A percentile compares a stretch with the other conserved stretches of the same genome.
Evolutionary conservation across 805 yeast species (phyloP).

Genomic region (Candida peoriensis): DNA sequence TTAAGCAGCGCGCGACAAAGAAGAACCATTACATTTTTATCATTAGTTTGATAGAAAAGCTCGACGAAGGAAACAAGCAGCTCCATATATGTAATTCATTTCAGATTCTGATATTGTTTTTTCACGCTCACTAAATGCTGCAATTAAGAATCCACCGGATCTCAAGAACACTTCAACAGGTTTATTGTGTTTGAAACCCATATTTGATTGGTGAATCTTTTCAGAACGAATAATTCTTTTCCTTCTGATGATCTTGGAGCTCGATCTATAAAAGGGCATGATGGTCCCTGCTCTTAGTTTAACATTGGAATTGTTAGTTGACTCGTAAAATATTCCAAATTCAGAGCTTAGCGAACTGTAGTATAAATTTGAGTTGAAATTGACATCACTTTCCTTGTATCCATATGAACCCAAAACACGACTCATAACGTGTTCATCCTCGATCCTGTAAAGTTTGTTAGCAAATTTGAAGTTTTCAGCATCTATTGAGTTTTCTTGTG

Average conservation of each 20-base stretch:
- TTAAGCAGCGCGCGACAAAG: too few species aligned
- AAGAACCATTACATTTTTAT: background rate
- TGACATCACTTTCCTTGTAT: conserved; percentile 14
- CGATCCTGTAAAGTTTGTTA: conserved; percentile 30
- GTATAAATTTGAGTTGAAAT: conserved; percentile 34
- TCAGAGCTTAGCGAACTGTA: conserved; percentile 44
- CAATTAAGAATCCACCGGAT: conserved; percentile 49
- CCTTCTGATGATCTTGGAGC: conserved; percentile 40
- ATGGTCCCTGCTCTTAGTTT: conserved; percentile 43
- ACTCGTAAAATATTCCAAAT: conserved; percentile 42
- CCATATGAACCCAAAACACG: conserved; percentile 44
- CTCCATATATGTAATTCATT: conserved; percentile 41
- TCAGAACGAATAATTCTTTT: conserved; percentile 19
- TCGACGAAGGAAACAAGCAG: conserved; percentile 43
- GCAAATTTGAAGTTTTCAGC: conserved; percentile 38
- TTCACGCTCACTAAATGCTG: conserved; percentile 34
- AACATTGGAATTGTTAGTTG: conserved; percentile 23
- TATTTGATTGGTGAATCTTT: conserved; percentile 4
- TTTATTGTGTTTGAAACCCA: too few species aligned
- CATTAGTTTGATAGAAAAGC: conserved; percentile 29
- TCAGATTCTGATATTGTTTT: conserved; percentile 30
- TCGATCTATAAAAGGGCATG: conserved; percentile 45
- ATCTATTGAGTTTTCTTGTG: conserved; percentile 38
- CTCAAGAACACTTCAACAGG: conserved; percentile 40
- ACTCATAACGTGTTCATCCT: conserved; percentile 37